Evolutionary conservation across 768 basidiomycete species (phyloP), one percentile per base, ranked within the genome.

Genomic region (Pleurotus djamor): DNA sequence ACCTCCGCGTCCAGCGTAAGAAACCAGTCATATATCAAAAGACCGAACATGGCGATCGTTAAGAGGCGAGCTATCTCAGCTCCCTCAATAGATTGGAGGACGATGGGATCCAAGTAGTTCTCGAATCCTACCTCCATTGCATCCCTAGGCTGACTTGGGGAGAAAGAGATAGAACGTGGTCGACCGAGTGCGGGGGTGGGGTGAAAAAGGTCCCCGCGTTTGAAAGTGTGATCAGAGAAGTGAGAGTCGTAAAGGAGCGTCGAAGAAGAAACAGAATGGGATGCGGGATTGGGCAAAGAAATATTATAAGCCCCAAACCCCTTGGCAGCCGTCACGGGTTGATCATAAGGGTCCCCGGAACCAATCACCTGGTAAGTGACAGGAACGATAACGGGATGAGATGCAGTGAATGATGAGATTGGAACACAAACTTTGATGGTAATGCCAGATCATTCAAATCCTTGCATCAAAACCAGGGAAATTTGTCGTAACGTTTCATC

Each of bases 1-100:
- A 73, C 77, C 69, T 79, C 77, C 47, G 75, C 69, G 43, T 74
- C 71, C 6, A 79, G 59, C 9, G 76, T 79, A 56, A 78, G 71
- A 33, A 69, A 9, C 44, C 70, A 70, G 49, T 74, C 72, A 57
- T 72, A 73, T 5, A 72, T 5, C 12, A 55, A 35, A 7, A 60
- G 54, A 28, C 38, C 44, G 13, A 47, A 47, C 36, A 38, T 47
- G 50, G 48, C 35, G 52, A 60, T 59, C 43, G 59, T 41, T 16
- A 59, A 43, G 28, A 52, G 48, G 36, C 59, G 48, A 21, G 59
- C 59, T 13, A 21, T 44, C 37, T 59, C 59, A 44, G 35, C 50
- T 17, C 59, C 59, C 9, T 37, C 59, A 38, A 59, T 50, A 17
- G 49, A 45, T 14, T 45, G 48, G 9, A 59, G 16, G 36, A 59